Evolutionary conservation across 345 rosid species (phyloP).

Genomic region (Sisymbrium altissimum): DNA sequence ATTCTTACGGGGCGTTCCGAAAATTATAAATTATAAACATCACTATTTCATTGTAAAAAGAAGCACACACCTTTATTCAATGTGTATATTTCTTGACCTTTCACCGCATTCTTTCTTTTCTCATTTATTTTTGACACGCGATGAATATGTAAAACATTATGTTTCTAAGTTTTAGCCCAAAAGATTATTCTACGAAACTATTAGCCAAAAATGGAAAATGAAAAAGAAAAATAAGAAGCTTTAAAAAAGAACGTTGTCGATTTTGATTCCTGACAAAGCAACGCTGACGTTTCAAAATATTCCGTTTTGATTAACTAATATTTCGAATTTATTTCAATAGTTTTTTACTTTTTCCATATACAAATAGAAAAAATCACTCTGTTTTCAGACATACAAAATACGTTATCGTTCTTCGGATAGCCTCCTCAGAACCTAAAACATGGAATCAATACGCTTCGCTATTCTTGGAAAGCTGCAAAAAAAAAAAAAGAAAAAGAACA

Average conservation of each 20-base stretch:
- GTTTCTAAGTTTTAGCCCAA: too few species aligned
- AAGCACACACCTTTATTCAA: not conserved
- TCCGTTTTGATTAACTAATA: not conserved
- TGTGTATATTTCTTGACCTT: not conserved
- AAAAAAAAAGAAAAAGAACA: not conserved
- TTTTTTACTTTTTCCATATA: not conserved
- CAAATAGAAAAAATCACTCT: not conserved
- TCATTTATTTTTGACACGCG: not conserved
- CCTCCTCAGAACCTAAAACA: not conserved
- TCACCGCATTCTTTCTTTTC: not conserved
- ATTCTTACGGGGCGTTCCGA: too few species aligned
- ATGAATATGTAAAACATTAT: not conserved
- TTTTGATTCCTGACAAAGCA: too few species aligned
- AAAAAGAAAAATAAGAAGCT: too few species aligned
- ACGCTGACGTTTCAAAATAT: too few species aligned
- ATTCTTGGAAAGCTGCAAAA: conserved; percentile 5
- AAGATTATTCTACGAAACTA: too few species aligned
- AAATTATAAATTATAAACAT: too few species aligned
- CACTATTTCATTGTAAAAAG: not conserved
- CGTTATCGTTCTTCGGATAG: not conserved
- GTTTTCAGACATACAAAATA: not conserved
- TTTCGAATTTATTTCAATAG: not conserved
- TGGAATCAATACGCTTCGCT: not conserved
- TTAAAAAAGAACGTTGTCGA: too few species aligned
- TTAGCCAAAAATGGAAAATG: too few species aligned